phyloP scores from a whole-genome alignment of 1,139 yeast species.

The Pichia terricola region DNA sequence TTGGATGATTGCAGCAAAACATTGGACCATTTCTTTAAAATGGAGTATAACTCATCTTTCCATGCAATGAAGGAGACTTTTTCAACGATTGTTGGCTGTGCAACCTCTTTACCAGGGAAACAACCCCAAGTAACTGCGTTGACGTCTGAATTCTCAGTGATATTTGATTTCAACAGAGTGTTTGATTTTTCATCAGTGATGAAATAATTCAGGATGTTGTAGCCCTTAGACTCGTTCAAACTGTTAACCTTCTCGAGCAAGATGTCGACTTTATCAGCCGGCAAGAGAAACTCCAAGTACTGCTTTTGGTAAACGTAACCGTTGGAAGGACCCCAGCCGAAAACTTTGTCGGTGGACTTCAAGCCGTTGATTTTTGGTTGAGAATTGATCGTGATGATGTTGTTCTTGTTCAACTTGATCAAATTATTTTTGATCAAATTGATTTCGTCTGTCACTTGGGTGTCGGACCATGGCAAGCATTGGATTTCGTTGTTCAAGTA shows the following conservation, averaged over 20 bases:
- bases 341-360: slow-evolving; percentile 56
- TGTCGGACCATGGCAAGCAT: slow-evolving; percentile 93
- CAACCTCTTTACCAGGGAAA: slow-evolving; percentile 75
- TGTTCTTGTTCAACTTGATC: slow-evolving; percentile 51
- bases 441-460: slow-evolving; percentile 74
- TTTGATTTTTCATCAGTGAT: slow-evolving; percentile 57
- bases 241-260: slow-evolving; percentile 33
- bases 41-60: slow-evolving; percentile 90
- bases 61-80: slow-evolving; percentile 84
- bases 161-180: slow-evolving; percentile 45
- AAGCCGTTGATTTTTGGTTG: slow-evolving; percentile 90
- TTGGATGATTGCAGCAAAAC: slow-evolving; percentile 28
- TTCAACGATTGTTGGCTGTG: slow-evolving; percentile 84
- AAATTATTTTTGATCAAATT: slow-evolving; percentile 51
- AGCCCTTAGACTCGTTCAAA: slow-evolving; percentile 29
- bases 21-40: slow-evolving; percentile 72
- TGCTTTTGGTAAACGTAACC: slow-evolving; percentile 93
- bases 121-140: slow-evolving; percentile 99
- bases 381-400: slow-evolving; percentile 78
- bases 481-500: slow-evolving; percentile 63
- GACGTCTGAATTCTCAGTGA: slow-evolving; percentile 59
- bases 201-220: slow-evolving; percentile 61
- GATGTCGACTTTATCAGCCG: slow-evolving; percentile 40
- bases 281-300: slow-evolving; percentile 75
- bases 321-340: slow-evolving; percentile 94